phyloP scores from a whole-genome alignment of 2,329 filamentous ascomycete species.

The Fusarium sp. region DNA sequence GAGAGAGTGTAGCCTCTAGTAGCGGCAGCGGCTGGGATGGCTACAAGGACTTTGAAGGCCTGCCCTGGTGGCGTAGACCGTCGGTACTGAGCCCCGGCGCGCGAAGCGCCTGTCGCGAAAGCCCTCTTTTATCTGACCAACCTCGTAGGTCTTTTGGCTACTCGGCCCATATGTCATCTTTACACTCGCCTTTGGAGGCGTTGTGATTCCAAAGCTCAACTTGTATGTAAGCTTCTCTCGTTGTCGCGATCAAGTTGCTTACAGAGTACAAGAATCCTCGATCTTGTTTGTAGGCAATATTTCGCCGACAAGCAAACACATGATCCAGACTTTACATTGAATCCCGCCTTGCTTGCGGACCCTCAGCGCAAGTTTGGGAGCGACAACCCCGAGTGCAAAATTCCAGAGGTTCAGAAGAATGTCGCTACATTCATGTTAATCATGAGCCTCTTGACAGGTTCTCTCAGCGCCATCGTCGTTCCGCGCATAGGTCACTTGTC shows the following conservation, averaged over 20 bases:
- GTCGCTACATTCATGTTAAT: conserved; percentile 82
- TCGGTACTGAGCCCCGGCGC: conserved; percentile 55
- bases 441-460: conserved; percentile 75
- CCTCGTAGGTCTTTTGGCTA: conserved; percentile 77
- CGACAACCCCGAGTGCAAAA: conserved; percentile 81
- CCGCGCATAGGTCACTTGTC: conserved; percentile 86
- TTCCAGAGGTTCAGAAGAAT: conserved; percentile 76
- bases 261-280: conserved; percentile 67
- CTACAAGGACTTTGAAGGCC: conserved; percentile 63
- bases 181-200: conserved; percentile 84
- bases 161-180: conserved; percentile 81
- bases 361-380: conserved; percentile 74
- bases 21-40: conserved; percentile 55
- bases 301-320: conserved; percentile 69
- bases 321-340: conserved; percentile 66
- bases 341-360: conserved; percentile 74
- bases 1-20: conserved; percentile 23
- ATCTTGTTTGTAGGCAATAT: conserved; percentile 83
- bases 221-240: conserved; percentile 64
- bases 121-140: conserved; percentile 35
- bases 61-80: conserved; percentile 69
- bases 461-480: conserved; percentile 79
- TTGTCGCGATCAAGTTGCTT: conserved; percentile 10
- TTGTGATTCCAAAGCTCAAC: conserved; percentile 86
- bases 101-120: background rate